Evolutionary conservation across 257 asterid genomes (phyloP).

Genomic region (Solanum chilense): DNA sequence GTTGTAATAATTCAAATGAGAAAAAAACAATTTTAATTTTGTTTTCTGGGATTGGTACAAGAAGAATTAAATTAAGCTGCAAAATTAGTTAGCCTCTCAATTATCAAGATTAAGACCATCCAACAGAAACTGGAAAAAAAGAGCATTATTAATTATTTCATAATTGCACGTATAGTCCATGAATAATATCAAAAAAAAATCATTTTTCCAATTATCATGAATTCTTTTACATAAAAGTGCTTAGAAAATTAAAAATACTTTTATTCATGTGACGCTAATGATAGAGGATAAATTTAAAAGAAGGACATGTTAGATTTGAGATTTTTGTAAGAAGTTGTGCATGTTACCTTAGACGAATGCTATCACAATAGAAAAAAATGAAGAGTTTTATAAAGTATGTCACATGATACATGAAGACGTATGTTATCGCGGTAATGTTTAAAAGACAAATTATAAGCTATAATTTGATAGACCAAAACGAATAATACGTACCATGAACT

Average conservation of each 20-base stretch:
- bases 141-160: not conserved
- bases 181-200: not conserved
- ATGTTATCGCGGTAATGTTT: too few relatives aligned
- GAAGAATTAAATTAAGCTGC: slow-evolving; percentile 18
- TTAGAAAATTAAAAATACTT: not conserved
- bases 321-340: not conserved
- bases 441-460: not conserved
- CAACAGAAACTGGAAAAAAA: not conserved
- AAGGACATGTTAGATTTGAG: not conserved
- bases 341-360: not conserved
- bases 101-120: slow-evolving; percentile 8
- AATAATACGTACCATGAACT: not conserved
- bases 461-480: not conserved
- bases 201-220: not conserved
- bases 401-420: not conserved
- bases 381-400: not conserved
- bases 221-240: not conserved
- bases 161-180: not conserved
- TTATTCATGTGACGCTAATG: not conserved
- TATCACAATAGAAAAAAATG: not conserved
- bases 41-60: slow-evolving; percentile 1
- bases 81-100: slow-evolving; percentile 19
- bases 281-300: not conserved
- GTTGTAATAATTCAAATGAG: slow-evolving; percentile 7
- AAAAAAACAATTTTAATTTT: slow-evolving; percentile 15